Conservation (phyloP, 2,329 filamentous ascomycete species). For the Tolypocladium ovalisporum region DNA sequence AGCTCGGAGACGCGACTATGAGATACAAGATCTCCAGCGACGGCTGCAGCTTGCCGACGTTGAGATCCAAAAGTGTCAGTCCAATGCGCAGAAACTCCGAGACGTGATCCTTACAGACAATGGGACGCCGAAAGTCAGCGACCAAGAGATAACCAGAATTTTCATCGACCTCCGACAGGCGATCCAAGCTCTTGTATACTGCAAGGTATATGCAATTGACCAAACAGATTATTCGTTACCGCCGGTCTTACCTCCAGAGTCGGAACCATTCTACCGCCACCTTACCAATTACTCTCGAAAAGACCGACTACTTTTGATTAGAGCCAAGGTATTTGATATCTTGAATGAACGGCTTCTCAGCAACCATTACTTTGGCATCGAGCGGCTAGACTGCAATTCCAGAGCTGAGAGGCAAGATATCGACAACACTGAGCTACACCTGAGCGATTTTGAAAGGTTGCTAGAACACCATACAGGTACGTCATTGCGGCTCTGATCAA, state of each 20-base stretch:
- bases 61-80: not conserved
- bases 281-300: not conserved
- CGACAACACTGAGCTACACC: not conserved
- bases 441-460: not conserved
- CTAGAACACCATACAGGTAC: not conserved
- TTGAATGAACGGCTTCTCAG: not conserved
- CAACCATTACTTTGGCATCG: not conserved
- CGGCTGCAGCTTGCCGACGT: not conserved
- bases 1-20: not conserved
- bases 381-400: not conserved
- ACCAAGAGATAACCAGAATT: not conserved
- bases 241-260: not conserved
- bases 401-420: not conserved
- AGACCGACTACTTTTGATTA: not conserved
- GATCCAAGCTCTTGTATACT: not conserved
- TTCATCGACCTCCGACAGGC: not conserved
- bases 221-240: not conserved
- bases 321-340: not conserved
- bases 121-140: not conserved
- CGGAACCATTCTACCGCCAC: not conserved
- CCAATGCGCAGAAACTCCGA: not conserved
- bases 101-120: not conserved
- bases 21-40: not conserved
- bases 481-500: not conserved
- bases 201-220: not conserved